Base-by-base conservation (phyloP, 768 basidiomycete species). In the Asterophora parasitica region DNA sequence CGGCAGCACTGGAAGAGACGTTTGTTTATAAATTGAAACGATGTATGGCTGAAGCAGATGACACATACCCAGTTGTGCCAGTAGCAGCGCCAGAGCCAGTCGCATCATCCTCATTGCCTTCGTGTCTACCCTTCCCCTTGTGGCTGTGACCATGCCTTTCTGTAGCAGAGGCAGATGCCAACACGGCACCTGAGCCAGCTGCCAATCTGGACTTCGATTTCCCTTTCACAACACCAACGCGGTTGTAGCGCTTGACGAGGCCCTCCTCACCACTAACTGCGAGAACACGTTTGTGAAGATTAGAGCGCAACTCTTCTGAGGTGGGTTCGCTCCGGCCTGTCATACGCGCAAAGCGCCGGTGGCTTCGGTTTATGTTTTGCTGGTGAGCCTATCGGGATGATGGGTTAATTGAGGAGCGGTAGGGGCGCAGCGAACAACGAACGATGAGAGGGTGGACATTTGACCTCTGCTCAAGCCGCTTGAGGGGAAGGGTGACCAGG, bases 271-370 rank as follows among this genome's bases (percentile, higher is more conserved):
- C 70, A 30, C 70, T 70, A 5, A 73, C 51, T 13, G 73, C 49
- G 46, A 71, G 65, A 48, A 80, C 51, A 36, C 80, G 77, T 59
- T 75, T 79, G 48, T 69, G 62, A 44, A 82, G 60, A 49, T 69
- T 73, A 16, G 63, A 65, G 32, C 68, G 63, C 43, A 87, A 73
- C 12, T 73, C 68, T 19, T 69, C 67, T 11, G 67, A 67, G 16
- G 76, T 69, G 5, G 82, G 83, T 7, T 60, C 72, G 16, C 66
- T 65, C 32, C 75, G 77, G 11, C 83, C 79, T 4, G 78, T 78
- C 81, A 89, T 85, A 41, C 75, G 80, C 7, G 86, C 84, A 42
- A 81, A 73, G 44, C 87, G 83, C 48, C 72, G 74, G 45, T 77
- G 66, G 44, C 75, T 72, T 42, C 79, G 81, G 63, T 88, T 89